Evolutionary conservation across 169 alveolate species (phyloP).

Genomic region (Theileria parva): DNA sequence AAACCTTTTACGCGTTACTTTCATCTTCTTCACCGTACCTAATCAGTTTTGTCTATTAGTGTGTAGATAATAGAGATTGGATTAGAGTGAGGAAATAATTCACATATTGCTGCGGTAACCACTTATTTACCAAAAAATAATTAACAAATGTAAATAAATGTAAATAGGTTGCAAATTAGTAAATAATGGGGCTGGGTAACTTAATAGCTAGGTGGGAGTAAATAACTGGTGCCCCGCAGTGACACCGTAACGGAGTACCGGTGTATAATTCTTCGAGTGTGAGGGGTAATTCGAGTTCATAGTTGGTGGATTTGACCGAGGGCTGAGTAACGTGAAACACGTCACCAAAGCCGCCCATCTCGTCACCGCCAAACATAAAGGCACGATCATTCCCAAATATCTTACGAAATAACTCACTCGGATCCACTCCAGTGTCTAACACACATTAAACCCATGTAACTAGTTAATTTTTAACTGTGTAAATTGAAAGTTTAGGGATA

Average conservation of each 20-base stretch:
- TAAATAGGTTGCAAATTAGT: no score
- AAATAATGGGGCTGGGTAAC: no score
- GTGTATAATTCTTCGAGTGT: slow-evolving; percentile 76
- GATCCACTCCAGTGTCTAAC: slow-evolving; percentile 79
- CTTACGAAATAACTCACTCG: slow-evolving; percentile 79
- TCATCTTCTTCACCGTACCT: slow-evolving; percentile 77
- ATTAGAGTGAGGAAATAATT: no score
- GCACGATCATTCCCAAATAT: slow-evolving; percentile 81
- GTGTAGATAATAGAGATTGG: no score
- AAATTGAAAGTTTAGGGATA: no score
- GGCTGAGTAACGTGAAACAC: slow-evolving; percentile 44
- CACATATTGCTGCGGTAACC: no score
- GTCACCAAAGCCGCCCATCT: slow-evolving; percentile 76
- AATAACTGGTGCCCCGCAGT: no score
- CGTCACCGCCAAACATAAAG: slow-evolving; percentile 75
- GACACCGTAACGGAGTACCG: slow-evolving; percentile 37
- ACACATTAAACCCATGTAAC: background rate
- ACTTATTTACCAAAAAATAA: no score
- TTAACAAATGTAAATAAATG: no score
- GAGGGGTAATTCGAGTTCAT: slow-evolving; percentile 81
- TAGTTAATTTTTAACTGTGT: no score
- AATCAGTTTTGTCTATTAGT: background rate
- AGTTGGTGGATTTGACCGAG: slow-evolving; percentile 66
- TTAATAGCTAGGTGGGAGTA: no score
- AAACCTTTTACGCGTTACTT: slow-evolving; percentile 82